A percentile compares a stretch with the other conserved stretches of the same genome.
These are phyloP conservation scores for Allodekkera sacchari DNA, from an alignment of 805 yeast species.

Conservation along the genomic window DNA sequence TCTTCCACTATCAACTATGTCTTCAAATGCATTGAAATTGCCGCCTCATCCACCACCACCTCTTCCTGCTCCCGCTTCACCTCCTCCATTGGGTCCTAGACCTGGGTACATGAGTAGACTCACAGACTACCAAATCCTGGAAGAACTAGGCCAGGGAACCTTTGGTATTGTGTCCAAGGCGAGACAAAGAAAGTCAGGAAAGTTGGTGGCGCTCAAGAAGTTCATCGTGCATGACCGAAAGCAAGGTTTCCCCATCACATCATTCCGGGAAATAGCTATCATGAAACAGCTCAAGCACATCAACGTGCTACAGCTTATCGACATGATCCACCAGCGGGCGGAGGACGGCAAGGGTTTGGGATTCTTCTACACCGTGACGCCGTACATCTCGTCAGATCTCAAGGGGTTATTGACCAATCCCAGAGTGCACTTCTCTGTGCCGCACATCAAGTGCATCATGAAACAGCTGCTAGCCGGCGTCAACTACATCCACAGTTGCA, in stretches of 20 bases:
- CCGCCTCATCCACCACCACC: background rate
- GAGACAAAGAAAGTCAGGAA: conserved; percentile 38
- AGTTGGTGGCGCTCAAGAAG: conserved; percentile 79
- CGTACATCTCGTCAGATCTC: conserved; percentile 87
- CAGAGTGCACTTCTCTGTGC: conserved; percentile 43
- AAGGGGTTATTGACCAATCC: conserved; percentile 87
- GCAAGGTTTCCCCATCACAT: conserved; percentile 89
- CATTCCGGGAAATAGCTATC: conserved; percentile 83
- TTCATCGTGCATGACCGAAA: conserved; percentile 69
- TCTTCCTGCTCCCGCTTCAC: background rate
- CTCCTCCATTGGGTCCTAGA: too few species aligned
- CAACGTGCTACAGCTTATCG: conserved; percentile 70
- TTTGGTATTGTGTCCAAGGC: conserved; percentile 89
- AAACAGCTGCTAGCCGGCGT: conserved; percentile 72
- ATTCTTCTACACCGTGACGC: conserved; percentile 76
- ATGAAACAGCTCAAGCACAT: conserved; percentile 60
- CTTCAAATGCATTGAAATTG: too few species aligned
- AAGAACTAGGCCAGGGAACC: conserved; percentile 73
- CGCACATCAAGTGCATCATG: conserved; percentile 80
- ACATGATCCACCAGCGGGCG: conserved; percentile 56
- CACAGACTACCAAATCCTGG: conserved; percentile 23
- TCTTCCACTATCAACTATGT: background rate
- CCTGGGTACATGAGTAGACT: conserved; percentile 24
- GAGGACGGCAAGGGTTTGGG: conserved; percentile 21
- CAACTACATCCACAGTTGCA: conserved; percentile 61